phyloP scores from a whole-genome alignment of 176 grass and related monocot genomes.

The Eragrostis curvula region DNA sequence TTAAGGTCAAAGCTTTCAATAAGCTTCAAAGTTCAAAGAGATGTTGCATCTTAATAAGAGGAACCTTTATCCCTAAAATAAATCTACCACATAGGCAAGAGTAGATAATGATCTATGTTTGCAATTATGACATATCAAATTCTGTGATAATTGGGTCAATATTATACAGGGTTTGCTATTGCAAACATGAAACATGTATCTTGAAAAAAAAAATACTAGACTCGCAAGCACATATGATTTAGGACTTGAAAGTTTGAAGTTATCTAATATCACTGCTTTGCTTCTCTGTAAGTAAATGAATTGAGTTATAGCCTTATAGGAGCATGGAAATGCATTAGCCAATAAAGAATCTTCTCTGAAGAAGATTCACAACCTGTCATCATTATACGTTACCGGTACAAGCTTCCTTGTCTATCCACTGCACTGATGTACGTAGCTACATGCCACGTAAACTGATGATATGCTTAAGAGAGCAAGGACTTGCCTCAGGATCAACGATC shows the following conservation, averaged over 20 bases:
- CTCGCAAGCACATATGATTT: background rate
- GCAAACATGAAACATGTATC: background rate
- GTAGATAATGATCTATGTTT: background rate
- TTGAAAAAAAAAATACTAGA: background rate
- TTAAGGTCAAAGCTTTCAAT: background rate
- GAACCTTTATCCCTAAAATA: too few species aligned
- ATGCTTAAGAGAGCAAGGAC: constrained; percentile 14
- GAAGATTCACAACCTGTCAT: background rate
- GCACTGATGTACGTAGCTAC: constrained; percentile 8
- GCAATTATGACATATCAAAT: background rate
- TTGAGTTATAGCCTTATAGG: background rate
- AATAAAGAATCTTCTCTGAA: background rate
- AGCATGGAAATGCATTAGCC: background rate
- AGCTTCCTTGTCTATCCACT: background rate
- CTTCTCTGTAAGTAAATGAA: background rate
- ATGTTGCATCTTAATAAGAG: background rate
- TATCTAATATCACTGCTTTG: background rate
- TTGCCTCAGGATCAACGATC: constrained; percentile 57
- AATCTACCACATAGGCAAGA: too few species aligned
- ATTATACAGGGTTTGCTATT: background rate
- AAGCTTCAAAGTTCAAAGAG: constrained; percentile 17
- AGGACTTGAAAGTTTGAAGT: background rate
- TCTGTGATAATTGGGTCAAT: background rate
- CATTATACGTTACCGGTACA: background rate
- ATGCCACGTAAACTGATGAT: background rate